A percentile compares a stretch with the other conserved stretches of the same genome.
These are phyloP conservation scores for Rugonectria rugulosa DNA, from an alignment of 2,329 filamentous ascomycete species.

Conservation along the genomic window DNA sequence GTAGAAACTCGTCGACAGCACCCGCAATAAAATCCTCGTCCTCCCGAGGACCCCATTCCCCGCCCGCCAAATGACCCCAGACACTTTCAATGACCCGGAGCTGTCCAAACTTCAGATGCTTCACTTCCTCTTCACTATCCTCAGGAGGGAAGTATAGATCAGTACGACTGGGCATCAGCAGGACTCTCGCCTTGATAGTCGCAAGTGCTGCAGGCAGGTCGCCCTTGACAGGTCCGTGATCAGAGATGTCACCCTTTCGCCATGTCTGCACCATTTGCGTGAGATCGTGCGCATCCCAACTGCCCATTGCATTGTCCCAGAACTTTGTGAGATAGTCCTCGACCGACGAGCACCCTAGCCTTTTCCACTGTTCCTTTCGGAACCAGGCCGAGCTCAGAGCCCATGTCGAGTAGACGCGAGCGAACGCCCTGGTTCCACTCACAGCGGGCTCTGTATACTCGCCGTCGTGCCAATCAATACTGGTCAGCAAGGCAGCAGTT, in stretches of 20 bases:
- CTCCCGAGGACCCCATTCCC: conserved; percentile 9
- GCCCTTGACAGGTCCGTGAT: neutral
- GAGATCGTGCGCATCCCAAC: conserved; percentile 8
- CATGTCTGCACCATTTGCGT: conserved; percentile 16
- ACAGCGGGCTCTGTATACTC: neutral
- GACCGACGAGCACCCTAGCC: conserved; percentile 9
- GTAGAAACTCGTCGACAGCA: no score
- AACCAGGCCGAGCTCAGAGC: conserved; percentile 16
- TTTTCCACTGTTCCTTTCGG: conserved; percentile 18
- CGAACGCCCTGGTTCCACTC: conserved; percentile 8
- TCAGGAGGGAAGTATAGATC: conserved; percentile 18
- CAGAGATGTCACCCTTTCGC: conserved; percentile 11
- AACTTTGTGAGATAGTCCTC: conserved; percentile 10
- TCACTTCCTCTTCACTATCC: conserved; percentile 11
- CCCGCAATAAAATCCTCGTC: no score
- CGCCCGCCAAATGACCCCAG: conserved; percentile 17
- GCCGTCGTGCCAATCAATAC: conserved; percentile 11
- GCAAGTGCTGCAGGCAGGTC: conserved; percentile 2
- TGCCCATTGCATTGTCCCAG: conserved; percentile 15
- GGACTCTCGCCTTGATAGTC: conserved; percentile 7
- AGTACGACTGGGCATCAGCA: conserved; percentile 15
- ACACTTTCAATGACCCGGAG: conserved; percentile 16
- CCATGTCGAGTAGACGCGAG: conserved; percentile 21
- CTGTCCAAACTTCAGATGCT: conserved; percentile 7
- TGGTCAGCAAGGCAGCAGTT: conserved; percentile 17